Evolutionary conservation across 108 stramenopile genomes (phyloP), one percentile per base, ranked within the genome.

Genomic region (Mayamaea pseudoterrestris): DNA sequence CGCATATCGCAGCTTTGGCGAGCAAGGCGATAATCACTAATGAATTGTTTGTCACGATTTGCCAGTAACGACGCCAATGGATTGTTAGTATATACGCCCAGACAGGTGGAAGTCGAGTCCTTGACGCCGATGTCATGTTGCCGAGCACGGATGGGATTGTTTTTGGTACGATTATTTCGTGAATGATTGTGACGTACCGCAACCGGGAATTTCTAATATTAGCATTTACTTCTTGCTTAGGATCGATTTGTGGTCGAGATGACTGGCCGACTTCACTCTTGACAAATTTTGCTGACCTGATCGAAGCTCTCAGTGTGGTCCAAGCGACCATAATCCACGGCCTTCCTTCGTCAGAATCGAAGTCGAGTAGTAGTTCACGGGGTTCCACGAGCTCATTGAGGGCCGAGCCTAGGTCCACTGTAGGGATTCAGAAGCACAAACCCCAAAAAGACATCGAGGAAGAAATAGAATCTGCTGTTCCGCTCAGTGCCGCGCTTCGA

Each of bases 61-160:
- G n/a, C 50, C 1, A 56, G 59, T 41, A 27, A 27, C 29, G 66
- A 67, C 40, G 30, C 50, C 5, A 11, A 14, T 1, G 60, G 60
- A 16, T 31, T 67, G 7, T 52, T 67, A 2, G 66, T 61, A 48
- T 67, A 47, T 42, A 55, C 61, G n/a, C 55, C 66, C 9, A 48
- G 35, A 67, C 59, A n/a, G 66, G 60, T 7, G 58, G 60, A 1
- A 42, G 52, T 8, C 13, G 66, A 7, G 66, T 61, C 2, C 6
- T 67, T 2, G 66, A 67, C 27, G 66, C 66, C 16, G 66, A 67
- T 41, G 66, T 67, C 1, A 67, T 67, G 66, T 26, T 61, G 14
- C n/a, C n/a, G n/a, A 65, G 35, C 9, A 44, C 22, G 5, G 62
- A 63, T 26, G 36, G 35, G 14, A 63, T 63, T 24, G 62, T 53